Percentiles rank a stretch among this genome's conserved stretches.
Conservation (phyloP, 768 basidiomycete genomes). For the Auricularia auricula-judae region DNA sequence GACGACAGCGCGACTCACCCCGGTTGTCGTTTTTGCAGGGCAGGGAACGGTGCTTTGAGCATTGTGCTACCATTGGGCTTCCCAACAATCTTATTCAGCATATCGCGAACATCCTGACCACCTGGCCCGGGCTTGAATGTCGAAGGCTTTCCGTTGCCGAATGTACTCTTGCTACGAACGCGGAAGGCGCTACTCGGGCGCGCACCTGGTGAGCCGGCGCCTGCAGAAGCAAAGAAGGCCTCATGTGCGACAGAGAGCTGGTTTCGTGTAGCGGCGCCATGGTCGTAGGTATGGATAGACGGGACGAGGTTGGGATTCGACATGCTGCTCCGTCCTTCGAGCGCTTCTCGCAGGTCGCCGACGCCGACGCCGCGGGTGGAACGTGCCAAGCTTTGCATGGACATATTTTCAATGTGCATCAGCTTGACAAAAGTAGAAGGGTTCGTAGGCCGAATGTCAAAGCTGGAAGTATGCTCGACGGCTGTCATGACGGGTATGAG, state of each 20-base stretch:
- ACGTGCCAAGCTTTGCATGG: conserved; percentile 71
- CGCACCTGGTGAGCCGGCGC: conserved; percentile 1
- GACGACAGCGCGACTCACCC: conserved; percentile 19
- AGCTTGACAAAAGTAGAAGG: conserved; percentile 67
- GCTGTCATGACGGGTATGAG: conserved; percentile 25
- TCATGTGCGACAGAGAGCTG: conserved; percentile 27
- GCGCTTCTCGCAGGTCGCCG: conserved; percentile 75
- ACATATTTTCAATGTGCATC: conserved; percentile 87
- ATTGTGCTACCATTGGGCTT: conserved; percentile 47
- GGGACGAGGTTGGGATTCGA: conserved; percentile 68
- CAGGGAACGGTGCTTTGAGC: conserved; percentile 63
- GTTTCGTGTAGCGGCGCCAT: conserved; percentile 39
- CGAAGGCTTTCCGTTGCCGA: conserved; percentile 6
- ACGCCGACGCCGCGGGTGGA: conserved; percentile 78
- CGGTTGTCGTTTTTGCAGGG: conserved; percentile 36
- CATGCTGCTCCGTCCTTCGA: conserved; percentile 77
- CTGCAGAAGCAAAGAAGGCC: conserved; percentile 4
- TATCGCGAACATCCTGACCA: conserved; percentile 66
- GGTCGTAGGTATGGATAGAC: conserved; percentile 31
- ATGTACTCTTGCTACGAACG: background rate
- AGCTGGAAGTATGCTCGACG: conserved; percentile 39
- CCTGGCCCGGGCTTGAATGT: conserved; percentile 17
- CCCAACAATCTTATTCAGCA: conserved; percentile 73
- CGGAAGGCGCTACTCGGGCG: background rate
- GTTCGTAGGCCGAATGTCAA: conserved; percentile 55